phyloP scores from a whole-genome alignment of 345 rosid species.

The Punica granatum region DNA sequence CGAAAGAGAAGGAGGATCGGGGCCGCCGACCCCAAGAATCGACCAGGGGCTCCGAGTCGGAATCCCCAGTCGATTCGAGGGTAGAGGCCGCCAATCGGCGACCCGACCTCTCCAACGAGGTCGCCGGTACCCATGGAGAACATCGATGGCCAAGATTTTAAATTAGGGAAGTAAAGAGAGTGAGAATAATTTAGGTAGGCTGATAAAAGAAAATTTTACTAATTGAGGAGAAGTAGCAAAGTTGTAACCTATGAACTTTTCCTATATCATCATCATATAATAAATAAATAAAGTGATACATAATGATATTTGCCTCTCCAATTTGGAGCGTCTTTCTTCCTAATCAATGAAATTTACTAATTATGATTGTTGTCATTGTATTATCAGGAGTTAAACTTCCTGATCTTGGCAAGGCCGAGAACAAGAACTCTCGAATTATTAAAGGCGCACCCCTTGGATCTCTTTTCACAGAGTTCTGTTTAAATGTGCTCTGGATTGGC shows the following conservation, averaged over 20 bases:
- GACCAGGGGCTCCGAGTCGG: no score
- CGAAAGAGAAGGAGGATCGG: no score
- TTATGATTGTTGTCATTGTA: conserved; percentile 10
- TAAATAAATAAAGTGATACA: not conserved
- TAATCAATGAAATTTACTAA: not conserved
- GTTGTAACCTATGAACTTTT: not conserved
- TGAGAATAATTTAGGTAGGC: not conserved
- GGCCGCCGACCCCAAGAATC: no score
- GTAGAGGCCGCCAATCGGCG: no score
- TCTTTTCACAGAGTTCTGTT: conserved; percentile 83
- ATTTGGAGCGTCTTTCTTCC: not conserved
- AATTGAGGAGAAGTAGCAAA: not conserved
- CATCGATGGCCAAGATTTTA: not conserved
- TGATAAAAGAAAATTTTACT: not conserved
- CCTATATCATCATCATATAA: not conserved
- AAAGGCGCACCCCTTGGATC: conserved; percentile 81
- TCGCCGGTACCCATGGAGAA: no score
- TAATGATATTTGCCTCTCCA: not conserved
- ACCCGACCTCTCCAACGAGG: no score
- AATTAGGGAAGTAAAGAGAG: not conserved
- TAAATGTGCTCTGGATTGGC: conserved; percentile 83
- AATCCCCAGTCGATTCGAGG: no score
- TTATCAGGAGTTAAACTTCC: conserved; percentile 38
- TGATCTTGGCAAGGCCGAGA: conserved; percentile 45
- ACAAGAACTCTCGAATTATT: conserved; percentile 66